Conservation (phyloP, 2,329 filamentous ascomycete genomes). For the Westerdykella sp. region DNA sequence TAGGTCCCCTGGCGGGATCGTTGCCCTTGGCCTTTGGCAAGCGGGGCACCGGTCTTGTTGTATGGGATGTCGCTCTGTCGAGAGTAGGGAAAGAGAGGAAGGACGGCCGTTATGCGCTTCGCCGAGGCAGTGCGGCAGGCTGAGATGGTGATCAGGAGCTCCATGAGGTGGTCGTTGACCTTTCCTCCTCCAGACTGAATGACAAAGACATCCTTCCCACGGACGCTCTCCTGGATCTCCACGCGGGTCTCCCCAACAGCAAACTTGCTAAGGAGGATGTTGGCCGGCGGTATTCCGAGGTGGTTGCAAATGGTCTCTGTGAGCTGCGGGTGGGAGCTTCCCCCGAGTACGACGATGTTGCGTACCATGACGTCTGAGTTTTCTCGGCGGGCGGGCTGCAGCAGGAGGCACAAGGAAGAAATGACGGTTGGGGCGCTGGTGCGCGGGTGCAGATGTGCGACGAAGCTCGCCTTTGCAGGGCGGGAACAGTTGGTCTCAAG, state of each 20-base stretch:
- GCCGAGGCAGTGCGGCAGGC: slow-evolving; percentile 94
- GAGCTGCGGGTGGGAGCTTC: slow-evolving; percentile 84
- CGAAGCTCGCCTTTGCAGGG: not conserved
- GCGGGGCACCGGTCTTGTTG: slow-evolving; percentile 87
- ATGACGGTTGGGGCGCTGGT: not conserved
- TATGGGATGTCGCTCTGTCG: slow-evolving; percentile 94
- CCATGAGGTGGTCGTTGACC: slow-evolving; percentile 94
- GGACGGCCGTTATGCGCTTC: slow-evolving; percentile 84
- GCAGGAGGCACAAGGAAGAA: not conserved
- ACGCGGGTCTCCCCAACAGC: slow-evolving; percentile 91
- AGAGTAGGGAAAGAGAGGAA: slow-evolving; percentile 94
- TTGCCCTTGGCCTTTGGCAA: slow-evolving; percentile 58
- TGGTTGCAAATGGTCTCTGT: slow-evolving; percentile 82
- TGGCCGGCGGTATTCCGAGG: slow-evolving; percentile 77
- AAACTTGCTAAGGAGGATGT: slow-evolving; percentile 84
- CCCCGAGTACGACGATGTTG: slow-evolving; percentile 89
- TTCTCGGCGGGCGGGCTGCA: not conserved
- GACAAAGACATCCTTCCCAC: slow-evolving; percentile 98
- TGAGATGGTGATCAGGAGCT: slow-evolving; percentile 96
- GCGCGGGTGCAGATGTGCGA: not conserved
- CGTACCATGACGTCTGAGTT: slow-evolving; percentile 65
- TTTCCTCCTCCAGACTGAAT: slow-evolving; percentile 88
- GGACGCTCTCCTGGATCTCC: slow-evolving; percentile 92
- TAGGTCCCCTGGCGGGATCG: slow-evolving; percentile 47
- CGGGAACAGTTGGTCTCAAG: not conserved